Conservation (phyloP, 176 grass and related monocot species). For the Oryza officinalis region DNA sequence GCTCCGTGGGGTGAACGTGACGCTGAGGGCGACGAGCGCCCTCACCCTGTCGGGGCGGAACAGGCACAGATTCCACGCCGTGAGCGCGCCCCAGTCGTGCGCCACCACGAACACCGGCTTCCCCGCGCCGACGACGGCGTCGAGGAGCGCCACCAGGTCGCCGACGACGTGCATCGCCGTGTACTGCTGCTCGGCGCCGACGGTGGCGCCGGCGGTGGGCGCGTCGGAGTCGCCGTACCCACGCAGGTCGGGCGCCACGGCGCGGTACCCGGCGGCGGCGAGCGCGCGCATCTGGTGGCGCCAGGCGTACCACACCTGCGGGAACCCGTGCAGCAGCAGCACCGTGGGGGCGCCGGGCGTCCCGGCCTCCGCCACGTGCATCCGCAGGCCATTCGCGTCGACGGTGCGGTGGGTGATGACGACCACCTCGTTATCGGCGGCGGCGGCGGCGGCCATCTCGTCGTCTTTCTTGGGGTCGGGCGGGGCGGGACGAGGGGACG, state of each 20-base stretch:
- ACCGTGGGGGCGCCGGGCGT: background rate
- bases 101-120: slow-evolving; percentile 55
- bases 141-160: slow-evolving; percentile 40
- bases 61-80: slow-evolving; percentile 56
- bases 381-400: slow-evolving; percentile 36
- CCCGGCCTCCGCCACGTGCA: slow-evolving; percentile 53
- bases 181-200: slow-evolving; percentile 17
- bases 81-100: slow-evolving; percentile 69
- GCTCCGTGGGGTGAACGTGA: slow-evolving; percentile 47
- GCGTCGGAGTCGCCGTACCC: slow-evolving; percentile 44
- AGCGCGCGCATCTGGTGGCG: slow-evolving; percentile 53
- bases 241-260: slow-evolving; percentile 43
- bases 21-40: slow-evolving; percentile 58
- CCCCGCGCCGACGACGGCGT: slow-evolving; percentile 27
- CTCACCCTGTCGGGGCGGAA: slow-evolving; percentile 59
- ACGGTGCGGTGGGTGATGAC: slow-evolving; percentile 51
- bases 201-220: background rate
- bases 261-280: slow-evolving; percentile 39
- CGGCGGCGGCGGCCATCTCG: background rate
- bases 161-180: slow-evolving; percentile 36
- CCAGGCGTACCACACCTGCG: slow-evolving; percentile 60
- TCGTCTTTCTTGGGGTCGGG: too few species aligned
- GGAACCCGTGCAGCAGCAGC: slow-evolving; percentile 58
- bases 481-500: background rate
- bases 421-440: too few species aligned